Evolutionary conservation across 2,329 filamentous ascomycete genomes (phyloP).

Genomic region (Talaromyces marneffei): DNA sequence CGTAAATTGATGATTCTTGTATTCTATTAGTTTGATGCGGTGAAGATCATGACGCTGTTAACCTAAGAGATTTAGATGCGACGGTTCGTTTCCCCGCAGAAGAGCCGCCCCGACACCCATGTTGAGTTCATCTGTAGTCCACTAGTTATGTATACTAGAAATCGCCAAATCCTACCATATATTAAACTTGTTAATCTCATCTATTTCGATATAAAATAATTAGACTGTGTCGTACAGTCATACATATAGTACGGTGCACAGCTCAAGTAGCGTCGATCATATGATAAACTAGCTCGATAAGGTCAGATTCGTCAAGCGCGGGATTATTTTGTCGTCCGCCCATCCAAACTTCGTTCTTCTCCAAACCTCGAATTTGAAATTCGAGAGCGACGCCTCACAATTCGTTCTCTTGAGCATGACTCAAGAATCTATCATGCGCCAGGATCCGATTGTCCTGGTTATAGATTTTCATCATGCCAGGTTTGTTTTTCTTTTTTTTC

Average conservation of each 20-base stretch:
- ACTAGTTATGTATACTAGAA: not conserved
- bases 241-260: too few relatives aligned
- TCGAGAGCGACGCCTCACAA: slow-evolving; percentile 12
- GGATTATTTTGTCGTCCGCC: not conserved
- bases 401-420: slow-evolving; percentile 23
- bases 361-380: not conserved
- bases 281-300: not conserved
- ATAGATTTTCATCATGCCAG: slow-evolving; percentile 77
- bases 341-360: not conserved
- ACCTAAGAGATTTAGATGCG: not conserved
- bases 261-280: not conserved
- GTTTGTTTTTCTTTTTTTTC: slow-evolving; percentile 25
- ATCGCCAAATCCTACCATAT: not conserved
- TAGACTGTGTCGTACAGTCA: not conserved
- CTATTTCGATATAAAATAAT: not conserved
- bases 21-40: not conserved
- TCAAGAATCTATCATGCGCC: slow-evolving; percentile 41
- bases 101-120: not conserved
- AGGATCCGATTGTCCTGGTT: slow-evolving; percentile 64
- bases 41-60: not conserved
- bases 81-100: not conserved
- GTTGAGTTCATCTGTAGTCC: not conserved
- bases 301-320: slow-evolving; percentile 1
- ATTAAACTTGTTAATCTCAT: not conserved
- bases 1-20: not conserved